Conservation (phyloP, 495 filamentous ascomycete genomes). For the Penicillium ochrochloron region DNA sequence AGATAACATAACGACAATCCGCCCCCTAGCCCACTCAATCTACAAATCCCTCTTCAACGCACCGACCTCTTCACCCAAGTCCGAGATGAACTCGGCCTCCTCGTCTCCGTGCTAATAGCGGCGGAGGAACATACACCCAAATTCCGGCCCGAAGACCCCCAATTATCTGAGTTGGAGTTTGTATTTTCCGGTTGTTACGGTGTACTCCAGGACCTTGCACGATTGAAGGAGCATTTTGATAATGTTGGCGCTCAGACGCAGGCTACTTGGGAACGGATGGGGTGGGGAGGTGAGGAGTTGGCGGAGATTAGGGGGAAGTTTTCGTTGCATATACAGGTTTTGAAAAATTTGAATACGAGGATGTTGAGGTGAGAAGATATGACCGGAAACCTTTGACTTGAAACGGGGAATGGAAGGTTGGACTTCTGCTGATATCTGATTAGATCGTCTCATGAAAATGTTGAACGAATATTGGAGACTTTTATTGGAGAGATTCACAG, state of each 20-base stretch:
- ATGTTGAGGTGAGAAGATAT: neutral
- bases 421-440: neutral
- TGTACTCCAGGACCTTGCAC: neutral
- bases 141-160: neutral
- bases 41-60: constrained; percentile 1
- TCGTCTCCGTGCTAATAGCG: neutral
- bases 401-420: too few relatives aligned
- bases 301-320: neutral
- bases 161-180: neutral
- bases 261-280: neutral
- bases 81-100: neutral
- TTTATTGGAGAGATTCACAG: neutral
- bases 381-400: neutral
- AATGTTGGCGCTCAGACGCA: neutral
- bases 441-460: neutral
- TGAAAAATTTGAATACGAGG: neutral
- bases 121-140: neutral
- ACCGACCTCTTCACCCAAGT: neutral
- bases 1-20: neutral
- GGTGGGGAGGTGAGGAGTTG: neutral
- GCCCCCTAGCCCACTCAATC: neutral
- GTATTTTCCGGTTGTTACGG: neutral
- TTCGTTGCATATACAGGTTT: neutral
- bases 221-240: neutral
- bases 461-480: neutral